Evolutionary conservation across 1,284 basidiomycete genomes (phyloP).

Genomic region (Leccinum subrobustum): DNA sequence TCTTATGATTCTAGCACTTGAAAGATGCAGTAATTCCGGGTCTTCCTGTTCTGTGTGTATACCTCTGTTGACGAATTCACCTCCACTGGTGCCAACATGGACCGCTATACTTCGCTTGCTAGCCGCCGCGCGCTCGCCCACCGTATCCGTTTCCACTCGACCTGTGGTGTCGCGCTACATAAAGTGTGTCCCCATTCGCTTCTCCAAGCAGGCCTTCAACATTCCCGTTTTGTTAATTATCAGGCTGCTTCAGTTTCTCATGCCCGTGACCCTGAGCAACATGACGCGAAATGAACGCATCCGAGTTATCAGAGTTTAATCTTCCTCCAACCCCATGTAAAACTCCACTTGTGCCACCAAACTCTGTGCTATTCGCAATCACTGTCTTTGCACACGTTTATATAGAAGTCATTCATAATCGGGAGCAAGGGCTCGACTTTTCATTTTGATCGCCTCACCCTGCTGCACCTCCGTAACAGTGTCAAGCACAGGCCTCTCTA

Average conservation of each 20-base stretch:
- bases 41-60: not conserved
- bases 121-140: not conserved
- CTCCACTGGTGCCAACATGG: not conserved
- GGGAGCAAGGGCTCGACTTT: not conserved
- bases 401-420: conserved; percentile 24
- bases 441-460: conserved; percentile 16
- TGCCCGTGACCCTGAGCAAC: too few relatives aligned
- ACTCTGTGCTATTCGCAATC: not conserved
- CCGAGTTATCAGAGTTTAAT: conserved; percentile 20
- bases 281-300: not conserved
- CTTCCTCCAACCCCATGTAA: conserved; percentile 3
- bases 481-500: conserved; percentile 7
- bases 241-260: too few relatives aligned
- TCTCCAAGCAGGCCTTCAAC: too few relatives aligned
- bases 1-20: not conserved
- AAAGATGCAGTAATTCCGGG: not conserved
- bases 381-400: conserved; percentile 27
- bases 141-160: not conserved
- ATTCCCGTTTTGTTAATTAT: too few relatives aligned
- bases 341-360: conserved; percentile 5
- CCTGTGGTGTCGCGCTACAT: not conserved
- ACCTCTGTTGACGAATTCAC: not conserved
- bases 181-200: too few relatives aligned
- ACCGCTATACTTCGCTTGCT: not conserved
- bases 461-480: conserved; percentile 6